Evolutionary conservation across 148 eudicot genomes (phyloP), one percentile per base, ranked within the genome.

Genomic region (Rhododendron mucronatum): DNA sequence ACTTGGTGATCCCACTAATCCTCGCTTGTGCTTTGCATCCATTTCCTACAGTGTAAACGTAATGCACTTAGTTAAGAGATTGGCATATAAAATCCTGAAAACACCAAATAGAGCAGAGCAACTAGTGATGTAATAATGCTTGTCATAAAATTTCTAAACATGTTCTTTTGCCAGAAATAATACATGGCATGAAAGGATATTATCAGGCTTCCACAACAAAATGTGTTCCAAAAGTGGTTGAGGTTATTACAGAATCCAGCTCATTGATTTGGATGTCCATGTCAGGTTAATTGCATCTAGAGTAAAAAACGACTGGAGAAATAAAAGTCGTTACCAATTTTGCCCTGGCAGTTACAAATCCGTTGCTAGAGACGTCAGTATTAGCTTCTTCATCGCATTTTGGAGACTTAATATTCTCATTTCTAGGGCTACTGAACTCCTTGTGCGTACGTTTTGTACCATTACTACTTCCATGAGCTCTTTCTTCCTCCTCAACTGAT

Each of bases 331-430:
- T 78, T 95, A 97, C 99, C 98, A 97, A 77, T 93, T 97, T 97
- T 75, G 94, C 89, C 86, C 95, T 94, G 67, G 99, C 99, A 88
- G 96, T 94, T 67, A 97, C 96, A 93, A 97, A 97, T 76, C 94
- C 95, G 86, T 93, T 92, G 78, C 90, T 88, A 71, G 95, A 87
- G 87, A 61, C 87, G 83, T 93, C 94, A 80, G 63, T 63, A 55
- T 89, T 89, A 78, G 93, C 83, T 88, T 94, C 96, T 88, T 94
- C 94, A 83, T 82, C 90, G 88, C 88, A 84, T 41, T 90, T 86
- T 89, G 98, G 93, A 83, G 98, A 94, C 85, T 89, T 91, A 7
- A 90, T n/a, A 55, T 77, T 87, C 71, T 95, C 94, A 89, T 61
- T 90, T 90, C 88, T 90, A 45, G 96, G 94, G 88, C 98, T 91